phyloP scores from a whole-genome alignment of 805 yeast species.

The Yarrowia sp. region DNA sequence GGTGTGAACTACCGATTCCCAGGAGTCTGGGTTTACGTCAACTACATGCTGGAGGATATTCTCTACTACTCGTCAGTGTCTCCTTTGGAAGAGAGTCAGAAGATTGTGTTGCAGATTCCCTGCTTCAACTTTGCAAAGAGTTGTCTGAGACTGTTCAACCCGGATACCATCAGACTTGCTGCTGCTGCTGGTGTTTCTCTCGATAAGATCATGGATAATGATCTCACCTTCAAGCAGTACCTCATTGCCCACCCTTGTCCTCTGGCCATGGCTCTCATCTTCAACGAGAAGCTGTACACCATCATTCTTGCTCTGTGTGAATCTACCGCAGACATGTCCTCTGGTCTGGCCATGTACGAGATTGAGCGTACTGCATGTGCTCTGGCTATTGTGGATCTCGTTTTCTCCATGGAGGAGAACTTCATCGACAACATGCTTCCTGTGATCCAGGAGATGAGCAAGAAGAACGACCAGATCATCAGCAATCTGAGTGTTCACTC shows the following conservation, averaged over 20 bases:
- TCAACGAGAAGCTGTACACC: slow-evolving; percentile 55
- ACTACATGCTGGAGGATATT: slow-evolving; percentile 65
- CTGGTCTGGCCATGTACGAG: not conserved
- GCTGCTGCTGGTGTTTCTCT: slow-evolving; percentile 52
- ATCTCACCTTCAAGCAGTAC: slow-evolving; percentile 48
- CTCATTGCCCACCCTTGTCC: slow-evolving; percentile 70
- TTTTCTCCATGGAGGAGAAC: slow-evolving; percentile 50
- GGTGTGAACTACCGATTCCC: slow-evolving; percentile 60
- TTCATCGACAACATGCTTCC: slow-evolving; percentile 50
- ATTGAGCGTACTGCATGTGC: slow-evolving; percentile 30
- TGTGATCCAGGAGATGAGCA: slow-evolving; percentile 25
- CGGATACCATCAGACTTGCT: slow-evolving; percentile 51
- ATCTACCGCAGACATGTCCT: not conserved
- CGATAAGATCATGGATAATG: slow-evolving; percentile 45
- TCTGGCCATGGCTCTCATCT: slow-evolving; percentile 59
- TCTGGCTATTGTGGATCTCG: slow-evolving; percentile 31
- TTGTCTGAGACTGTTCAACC: slow-evolving; percentile 52
- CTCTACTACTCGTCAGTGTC: slow-evolving; percentile 51
- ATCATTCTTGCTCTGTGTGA: slow-evolving; percentile 51
- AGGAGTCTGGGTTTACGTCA: slow-evolving; percentile 80
- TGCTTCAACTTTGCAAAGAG: slow-evolving; percentile 53
- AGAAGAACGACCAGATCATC: slow-evolving; percentile 21
- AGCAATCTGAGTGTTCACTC: slow-evolving; percentile 38
- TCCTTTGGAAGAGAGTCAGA: slow-evolving; percentile 43
- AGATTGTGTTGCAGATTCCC: slow-evolving; percentile 50